Evolutionary conservation across 2,329 filamentous ascomycete species (phyloP).

Genomic region (Ceratocystis eucalypticola): DNA sequence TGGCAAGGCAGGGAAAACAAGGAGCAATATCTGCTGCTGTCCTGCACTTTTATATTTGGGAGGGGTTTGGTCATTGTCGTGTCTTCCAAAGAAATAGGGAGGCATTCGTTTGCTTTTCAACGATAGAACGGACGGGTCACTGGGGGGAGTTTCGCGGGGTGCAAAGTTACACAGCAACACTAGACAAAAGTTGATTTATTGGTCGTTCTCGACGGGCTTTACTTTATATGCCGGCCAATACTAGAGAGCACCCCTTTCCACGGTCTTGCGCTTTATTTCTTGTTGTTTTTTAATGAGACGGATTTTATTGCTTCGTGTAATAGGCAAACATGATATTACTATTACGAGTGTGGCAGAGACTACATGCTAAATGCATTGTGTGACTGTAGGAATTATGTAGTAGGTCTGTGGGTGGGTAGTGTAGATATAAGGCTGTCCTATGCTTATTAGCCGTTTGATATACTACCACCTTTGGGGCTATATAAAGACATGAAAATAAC

Average conservation of each 20-base stretch:
- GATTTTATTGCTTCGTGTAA: slow-evolving; percentile 7
- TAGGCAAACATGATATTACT: background rate
- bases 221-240: background rate
- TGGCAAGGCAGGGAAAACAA: slow-evolving; percentile 15
- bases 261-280: slow-evolving; percentile 13
- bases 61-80: slow-evolving; percentile 21
- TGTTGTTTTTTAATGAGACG: slow-evolving; percentile 8
- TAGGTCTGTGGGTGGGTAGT: too few relatives aligned
- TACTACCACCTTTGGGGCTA: too few relatives aligned
- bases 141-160: slow-evolving; percentile 23
- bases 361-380: background rate
- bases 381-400: background rate
- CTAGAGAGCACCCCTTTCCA: slow-evolving; percentile 17
- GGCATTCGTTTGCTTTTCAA: slow-evolving; percentile 28
- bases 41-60: slow-evolving; percentile 16
- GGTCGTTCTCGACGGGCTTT: slow-evolving; percentile 30
- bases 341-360: background rate
- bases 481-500: background rate
- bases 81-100: slow-evolving; percentile 26
- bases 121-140: slow-evolving; percentile 29
- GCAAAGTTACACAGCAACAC: slow-evolving; percentile 25
- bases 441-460: too few relatives aligned
- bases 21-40: slow-evolving; percentile 7
- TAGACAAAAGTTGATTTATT: slow-evolving; percentile 58
- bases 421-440: too few relatives aligned